Conservation (phyloP, 345 rosid species). For the Lepidium didymum region DNA sequence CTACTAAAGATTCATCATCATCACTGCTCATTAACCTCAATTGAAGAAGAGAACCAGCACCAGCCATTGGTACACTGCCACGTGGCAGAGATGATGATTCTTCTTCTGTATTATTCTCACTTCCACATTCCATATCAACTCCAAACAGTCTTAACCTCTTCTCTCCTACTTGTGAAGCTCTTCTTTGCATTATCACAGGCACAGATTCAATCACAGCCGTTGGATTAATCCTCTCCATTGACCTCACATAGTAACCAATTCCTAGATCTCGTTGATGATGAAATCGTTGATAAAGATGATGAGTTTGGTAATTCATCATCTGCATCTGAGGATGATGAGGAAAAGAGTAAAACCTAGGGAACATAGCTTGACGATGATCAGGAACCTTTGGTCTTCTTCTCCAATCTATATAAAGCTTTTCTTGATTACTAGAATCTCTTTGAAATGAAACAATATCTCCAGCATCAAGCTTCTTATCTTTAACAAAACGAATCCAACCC, state of each 20-base stretch:
- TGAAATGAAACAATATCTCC: constrained; percentile 88
- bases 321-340: constrained; percentile 37
- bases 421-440: constrained; percentile 55
- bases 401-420: constrained; percentile 72
- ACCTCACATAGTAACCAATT: constrained; percentile 26
- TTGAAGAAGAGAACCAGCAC: constrained; percentile 26
- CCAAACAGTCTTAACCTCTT: constrained; percentile 62
- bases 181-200: constrained; percentile 24
- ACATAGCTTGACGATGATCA: constrained; percentile 36
- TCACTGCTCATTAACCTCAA: constrained; percentile 28
- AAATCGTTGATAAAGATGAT: constrained; percentile 20
- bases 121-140: constrained; percentile 65
- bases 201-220: constrained; percentile 33
- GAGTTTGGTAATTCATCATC: constrained; percentile 2
- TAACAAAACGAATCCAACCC: constrained; percentile 97
- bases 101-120: constrained; percentile 16
- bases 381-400: constrained; percentile 57
- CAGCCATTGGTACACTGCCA: constrained; percentile 16
- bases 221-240: constrained; percentile 19
- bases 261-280: constrained; percentile 37
- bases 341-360: constrained; percentile 54
- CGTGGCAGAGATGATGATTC: constrained; percentile 24
- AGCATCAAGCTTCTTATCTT: constrained; percentile 91
- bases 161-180: constrained; percentile 21
- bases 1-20: constrained; percentile 24